Conservation (phyloP, 139 green algal genomes). For the Chlorella sorokiniana region DNA sequence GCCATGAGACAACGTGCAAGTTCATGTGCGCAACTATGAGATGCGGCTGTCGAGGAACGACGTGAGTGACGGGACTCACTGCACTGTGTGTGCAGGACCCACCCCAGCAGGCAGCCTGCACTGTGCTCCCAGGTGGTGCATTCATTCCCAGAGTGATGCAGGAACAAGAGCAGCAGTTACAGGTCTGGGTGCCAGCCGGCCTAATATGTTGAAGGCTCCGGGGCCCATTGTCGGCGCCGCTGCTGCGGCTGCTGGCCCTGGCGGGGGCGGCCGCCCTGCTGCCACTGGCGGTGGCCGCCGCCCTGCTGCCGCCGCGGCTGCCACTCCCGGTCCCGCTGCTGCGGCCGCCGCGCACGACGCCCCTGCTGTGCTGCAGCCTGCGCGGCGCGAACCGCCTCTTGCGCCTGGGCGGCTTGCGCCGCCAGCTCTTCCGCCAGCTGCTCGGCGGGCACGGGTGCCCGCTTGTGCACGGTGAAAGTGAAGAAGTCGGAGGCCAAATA, state of each 20-base stretch:
- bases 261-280: neutral
- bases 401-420: neutral
- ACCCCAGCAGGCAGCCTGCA: too few species aligned
- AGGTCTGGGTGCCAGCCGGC: too few species aligned
- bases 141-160: too few species aligned
- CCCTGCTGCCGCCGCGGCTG: neutral
- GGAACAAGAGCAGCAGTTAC: too few species aligned
- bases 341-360: neutral
- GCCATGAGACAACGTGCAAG: too few species aligned
- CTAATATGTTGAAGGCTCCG: too few species aligned
- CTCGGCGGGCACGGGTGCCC: neutral
- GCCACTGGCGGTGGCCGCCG: neutral
- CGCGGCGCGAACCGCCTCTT: neutral
- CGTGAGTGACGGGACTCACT: too few species aligned
- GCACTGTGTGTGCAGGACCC: too few species aligned
- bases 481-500: slow-evolving; percentile 44
- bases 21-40: too few species aligned
- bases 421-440: neutral
- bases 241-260: neutral
- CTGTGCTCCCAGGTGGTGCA: too few species aligned
- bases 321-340: neutral
- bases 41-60: too few species aligned
- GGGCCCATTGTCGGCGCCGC: neutral
- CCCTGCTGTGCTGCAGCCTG: neutral
- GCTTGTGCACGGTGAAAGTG: slow-evolving; percentile 28